A percentile compares a stretch with the other conserved stretches of the same genome.
These are phyloP conservation scores for Trichoderma atrobrunneum DNA, from an alignment of 2,329 filamentous ascomycete species.

Conservation along the genomic window DNA sequence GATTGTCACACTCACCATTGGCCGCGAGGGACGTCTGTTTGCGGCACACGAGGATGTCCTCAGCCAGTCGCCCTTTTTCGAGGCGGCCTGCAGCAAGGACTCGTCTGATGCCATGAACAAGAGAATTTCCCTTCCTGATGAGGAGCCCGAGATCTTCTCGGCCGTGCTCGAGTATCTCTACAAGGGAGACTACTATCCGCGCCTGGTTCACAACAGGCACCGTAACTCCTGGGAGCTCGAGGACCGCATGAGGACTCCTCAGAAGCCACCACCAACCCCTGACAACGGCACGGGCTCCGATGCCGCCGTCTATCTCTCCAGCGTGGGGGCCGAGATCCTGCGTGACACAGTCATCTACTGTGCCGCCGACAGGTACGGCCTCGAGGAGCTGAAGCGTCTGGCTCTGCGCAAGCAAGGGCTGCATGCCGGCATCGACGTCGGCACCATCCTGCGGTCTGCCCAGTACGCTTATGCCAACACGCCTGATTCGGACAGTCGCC, in stretches of 20 bases:
- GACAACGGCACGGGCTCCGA: conserved; percentile 47
- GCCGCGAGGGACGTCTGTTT: conserved; percentile 82
- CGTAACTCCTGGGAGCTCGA: conserved; percentile 88
- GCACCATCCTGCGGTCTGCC: conserved; percentile 85
- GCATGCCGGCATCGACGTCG: conserved; percentile 88
- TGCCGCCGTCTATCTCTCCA: conserved; percentile 67
- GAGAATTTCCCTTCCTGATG: conserved; percentile 69
- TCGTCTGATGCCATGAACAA: conserved; percentile 73
- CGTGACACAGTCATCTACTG: conserved; percentile 95
- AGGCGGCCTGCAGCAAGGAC: conserved; percentile 66
- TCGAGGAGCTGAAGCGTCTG: conserved; percentile 89
- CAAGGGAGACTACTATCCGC: conserved; percentile 93
- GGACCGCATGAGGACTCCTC: conserved; percentile 50
- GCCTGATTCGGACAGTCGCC: conserved; percentile 83
- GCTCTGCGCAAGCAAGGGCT: conserved; percentile 92
- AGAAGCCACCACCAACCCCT: conserved; percentile 49
- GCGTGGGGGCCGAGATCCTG: conserved; percentile 72
- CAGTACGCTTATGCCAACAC: conserved; percentile 96
- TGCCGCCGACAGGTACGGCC: conserved; percentile 81
- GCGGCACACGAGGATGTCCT: conserved; percentile 94
- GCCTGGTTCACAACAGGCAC: conserved; percentile 81
- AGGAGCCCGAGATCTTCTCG: conserved; percentile 90
- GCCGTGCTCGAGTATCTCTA: conserved; percentile 95
- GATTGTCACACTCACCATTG: conserved; percentile 84
- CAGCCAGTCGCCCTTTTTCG: conserved; percentile 80